A percentile compares a stretch with the other conserved stretches of the same genome.
Evolutionary conservation across 345 rosid species (phyloP).

Genomic region (Bruguiera parviflora): DNA sequence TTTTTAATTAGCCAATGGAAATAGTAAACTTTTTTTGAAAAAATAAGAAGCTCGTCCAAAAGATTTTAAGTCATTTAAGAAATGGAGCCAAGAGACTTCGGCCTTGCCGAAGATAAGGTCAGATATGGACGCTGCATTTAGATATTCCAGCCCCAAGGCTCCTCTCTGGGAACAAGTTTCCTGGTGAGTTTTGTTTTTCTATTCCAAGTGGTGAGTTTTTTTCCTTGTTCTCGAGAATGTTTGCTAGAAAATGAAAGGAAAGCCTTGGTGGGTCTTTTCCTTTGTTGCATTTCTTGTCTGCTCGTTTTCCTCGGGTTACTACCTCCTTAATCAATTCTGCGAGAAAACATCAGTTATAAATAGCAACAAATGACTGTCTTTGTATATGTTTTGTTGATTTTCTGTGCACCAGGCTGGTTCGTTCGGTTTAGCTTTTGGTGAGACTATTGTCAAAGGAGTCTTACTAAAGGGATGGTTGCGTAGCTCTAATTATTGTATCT

Average conservation of each 20-base stretch:
- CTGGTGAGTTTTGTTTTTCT: slow-evolving; percentile 15
- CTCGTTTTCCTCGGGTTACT: background rate
- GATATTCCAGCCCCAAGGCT: slow-evolving; percentile 18
- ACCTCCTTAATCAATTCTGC: background rate
- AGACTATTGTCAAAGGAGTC: slow-evolving; percentile 1
- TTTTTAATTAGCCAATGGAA: slow-evolving; percentile 1
- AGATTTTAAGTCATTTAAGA: no score
- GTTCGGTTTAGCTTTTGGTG: background rate
- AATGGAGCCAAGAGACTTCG: slow-evolving; percentile 23
- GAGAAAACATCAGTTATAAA: background rate
- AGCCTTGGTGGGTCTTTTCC: background rate
- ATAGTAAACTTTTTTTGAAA: no score
- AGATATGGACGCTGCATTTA: slow-evolving; percentile 25
- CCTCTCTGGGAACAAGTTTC: slow-evolving; percentile 35
- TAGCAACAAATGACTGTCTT: background rate
- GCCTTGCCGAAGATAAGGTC: slow-evolving; percentile 29
- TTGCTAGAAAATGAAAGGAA: background rate
- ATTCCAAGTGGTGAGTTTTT: background rate
- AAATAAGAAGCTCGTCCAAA: no score
- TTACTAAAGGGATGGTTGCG: background rate
- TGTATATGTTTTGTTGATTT: background rate
- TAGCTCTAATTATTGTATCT: background rate
- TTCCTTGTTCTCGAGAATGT: slow-evolving; percentile 6
- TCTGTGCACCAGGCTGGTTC: background rate
- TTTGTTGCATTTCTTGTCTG: background rate